Conservation (phyloP, 1,284 basidiomycete species). For the Boletellus sp. region DNA sequence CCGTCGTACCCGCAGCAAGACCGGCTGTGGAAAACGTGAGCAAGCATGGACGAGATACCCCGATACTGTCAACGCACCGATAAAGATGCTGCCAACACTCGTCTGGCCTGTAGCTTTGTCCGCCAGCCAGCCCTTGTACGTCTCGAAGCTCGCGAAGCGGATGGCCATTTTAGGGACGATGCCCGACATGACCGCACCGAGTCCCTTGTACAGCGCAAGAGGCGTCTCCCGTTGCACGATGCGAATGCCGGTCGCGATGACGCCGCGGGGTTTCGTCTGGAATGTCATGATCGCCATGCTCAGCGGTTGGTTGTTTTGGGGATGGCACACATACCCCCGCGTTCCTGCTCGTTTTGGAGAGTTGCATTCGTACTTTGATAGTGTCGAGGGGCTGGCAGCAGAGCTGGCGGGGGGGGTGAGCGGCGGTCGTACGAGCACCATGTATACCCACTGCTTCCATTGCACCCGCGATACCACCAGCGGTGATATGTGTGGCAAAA, state of each 20-base stretch:
- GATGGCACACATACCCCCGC: slow-evolving; percentile 69
- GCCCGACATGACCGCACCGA: slow-evolving; percentile 94
- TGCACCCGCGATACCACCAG: slow-evolving; percentile 87
- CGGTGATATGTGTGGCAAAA: slow-evolving; percentile 88
- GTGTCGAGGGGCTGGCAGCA: slow-evolving; percentile 88
- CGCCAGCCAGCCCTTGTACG: slow-evolving; percentile 84
- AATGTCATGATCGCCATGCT: too few species aligned
- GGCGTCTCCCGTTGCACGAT: slow-evolving; percentile 93
- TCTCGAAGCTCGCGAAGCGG: slow-evolving; percentile 96
- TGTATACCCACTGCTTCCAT: slow-evolving; percentile 77
- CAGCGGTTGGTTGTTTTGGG: slow-evolving; percentile 53
- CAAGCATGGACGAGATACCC: slow-evolving; percentile 2
- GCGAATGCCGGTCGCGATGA: slow-evolving; percentile 87
- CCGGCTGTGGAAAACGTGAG: slow-evolving; percentile 57
- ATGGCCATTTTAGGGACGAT: slow-evolving; percentile 99
- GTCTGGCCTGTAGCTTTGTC: slow-evolving; percentile 77
- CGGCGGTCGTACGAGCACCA: background rate
- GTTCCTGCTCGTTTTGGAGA: slow-evolving; percentile 73
- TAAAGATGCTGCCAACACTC: slow-evolving; percentile 71
- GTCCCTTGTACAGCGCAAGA: slow-evolving; percentile 95
- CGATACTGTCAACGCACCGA: slow-evolving; percentile 47
- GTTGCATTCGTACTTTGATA: slow-evolving; percentile 98
- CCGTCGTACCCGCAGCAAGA: slow-evolving; percentile 90
- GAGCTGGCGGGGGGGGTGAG: slow-evolving; percentile 41
- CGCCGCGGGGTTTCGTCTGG: slow-evolving; percentile 89